Evolutionary conservation across 2,329 filamentous ascomycete genomes (phyloP).

Genomic region (Hypomyces rosellus): DNA sequence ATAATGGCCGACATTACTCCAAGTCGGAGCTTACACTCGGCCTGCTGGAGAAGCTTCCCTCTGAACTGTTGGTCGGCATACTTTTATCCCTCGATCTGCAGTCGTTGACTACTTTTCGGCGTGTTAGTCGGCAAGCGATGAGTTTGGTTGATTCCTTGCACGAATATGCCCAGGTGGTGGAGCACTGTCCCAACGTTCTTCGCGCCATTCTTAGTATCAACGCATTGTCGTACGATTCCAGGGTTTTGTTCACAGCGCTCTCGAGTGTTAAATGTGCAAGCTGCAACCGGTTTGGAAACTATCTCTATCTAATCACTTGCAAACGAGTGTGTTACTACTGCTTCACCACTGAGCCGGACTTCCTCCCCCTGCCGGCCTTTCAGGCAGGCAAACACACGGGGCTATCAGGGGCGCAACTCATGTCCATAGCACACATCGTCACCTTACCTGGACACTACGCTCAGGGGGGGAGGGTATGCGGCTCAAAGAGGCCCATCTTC

Average conservation of each 20-base stretch:
- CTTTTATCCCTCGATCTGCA: conserved; percentile 26
- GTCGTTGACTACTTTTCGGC: conserved; percentile 30
- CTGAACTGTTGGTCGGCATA: conserved; percentile 23
- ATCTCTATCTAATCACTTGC: too few species aligned
- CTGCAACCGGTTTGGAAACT: conserved; percentile 27
- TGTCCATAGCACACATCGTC: too few species aligned
- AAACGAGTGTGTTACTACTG: too few species aligned
- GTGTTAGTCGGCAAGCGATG: conserved; percentile 30
- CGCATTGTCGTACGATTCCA: conserved; percentile 24
- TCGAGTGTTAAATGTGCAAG: conserved; percentile 25
- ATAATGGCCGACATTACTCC: conserved; percentile 19
- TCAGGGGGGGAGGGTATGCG: too few species aligned
- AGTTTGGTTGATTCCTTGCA: conserved; percentile 29
- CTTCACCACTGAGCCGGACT: too few species aligned
- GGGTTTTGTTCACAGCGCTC: conserved; percentile 28
- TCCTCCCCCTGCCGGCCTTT: too few species aligned
- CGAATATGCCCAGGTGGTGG: conserved; percentile 26
- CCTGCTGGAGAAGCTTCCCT: conserved; percentile 23
- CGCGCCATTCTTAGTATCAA: conserved; percentile 29
- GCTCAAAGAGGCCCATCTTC: too few species aligned
- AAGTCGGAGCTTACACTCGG: conserved; percentile 15
- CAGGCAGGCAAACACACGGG: too few species aligned
- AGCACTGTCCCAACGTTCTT: conserved; percentile 25
- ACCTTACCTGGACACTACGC: too few species aligned
- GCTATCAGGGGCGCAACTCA: too few species aligned